A percentile compares a stretch with the other conserved stretches of the same genome.
Conservation (phyloP, 495 filamentous ascomycete species). For the Aspergillus conjunctus region DNA sequence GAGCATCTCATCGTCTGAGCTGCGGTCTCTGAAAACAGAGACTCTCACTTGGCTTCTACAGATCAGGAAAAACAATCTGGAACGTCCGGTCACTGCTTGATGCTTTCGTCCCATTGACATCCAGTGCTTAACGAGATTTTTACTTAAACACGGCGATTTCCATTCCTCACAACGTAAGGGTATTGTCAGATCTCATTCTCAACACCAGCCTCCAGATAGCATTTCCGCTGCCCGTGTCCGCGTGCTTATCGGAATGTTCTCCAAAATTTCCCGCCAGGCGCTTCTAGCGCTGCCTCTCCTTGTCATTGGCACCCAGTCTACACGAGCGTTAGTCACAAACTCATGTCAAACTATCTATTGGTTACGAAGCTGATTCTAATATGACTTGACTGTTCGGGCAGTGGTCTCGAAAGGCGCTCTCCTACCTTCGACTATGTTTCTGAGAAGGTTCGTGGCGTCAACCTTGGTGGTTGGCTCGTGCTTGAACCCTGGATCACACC, state of each 20-base stretch:
- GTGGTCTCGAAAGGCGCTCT: slow-evolving; percentile 35
- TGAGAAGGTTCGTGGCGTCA: slow-evolving; percentile 56
- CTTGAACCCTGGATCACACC: slow-evolving; percentile 69
- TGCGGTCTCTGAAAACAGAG: slow-evolving; percentile 22
- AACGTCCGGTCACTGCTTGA: neutral
- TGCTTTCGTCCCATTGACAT: slow-evolving; percentile 15
- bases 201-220: slow-evolving; percentile 31
- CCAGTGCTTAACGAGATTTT: slow-evolving; percentile 13
- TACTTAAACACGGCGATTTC: slow-evolving; percentile 45
- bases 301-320: slow-evolving; percentile 36
- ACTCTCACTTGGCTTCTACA: slow-evolving; percentile 2
- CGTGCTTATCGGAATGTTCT: slow-evolving; percentile 38
- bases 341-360: neutral
- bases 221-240: slow-evolving; percentile 8
- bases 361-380: neutral
- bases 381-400: slow-evolving; percentile 24
- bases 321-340: slow-evolving; percentile 36
- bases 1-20: neutral
- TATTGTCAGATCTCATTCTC: slow-evolving; percentile 29
- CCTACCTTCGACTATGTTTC: slow-evolving; percentile 46
- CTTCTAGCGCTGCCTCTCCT: slow-evolving; percentile 41
- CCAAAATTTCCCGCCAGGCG: slow-evolving; percentile 37
- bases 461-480: slow-evolving; percentile 62
- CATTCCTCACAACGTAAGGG: slow-evolving; percentile 36
- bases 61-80: slow-evolving; percentile 5